phyloP scores from a whole-genome alignment of 2,329 filamentous ascomycete genomes.

The Diplocarpon rosae region DNA sequence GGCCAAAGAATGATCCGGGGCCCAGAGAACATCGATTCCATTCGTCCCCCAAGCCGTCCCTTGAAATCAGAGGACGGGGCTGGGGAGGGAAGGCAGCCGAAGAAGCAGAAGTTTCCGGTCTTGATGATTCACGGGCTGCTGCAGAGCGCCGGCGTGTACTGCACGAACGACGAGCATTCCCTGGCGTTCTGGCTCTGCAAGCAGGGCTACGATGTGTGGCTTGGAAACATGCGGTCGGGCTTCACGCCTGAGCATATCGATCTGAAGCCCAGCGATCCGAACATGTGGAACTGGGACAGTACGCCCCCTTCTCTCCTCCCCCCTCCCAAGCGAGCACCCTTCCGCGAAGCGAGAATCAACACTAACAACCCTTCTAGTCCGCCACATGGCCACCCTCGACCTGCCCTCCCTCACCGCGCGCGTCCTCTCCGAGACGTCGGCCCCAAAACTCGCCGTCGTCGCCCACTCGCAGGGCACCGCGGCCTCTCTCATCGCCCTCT shows the following conservation, averaged over 20 bases:
- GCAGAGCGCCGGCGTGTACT: constrained; percentile 79
- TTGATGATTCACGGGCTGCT: constrained; percentile 79
- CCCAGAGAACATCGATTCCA: neutral
- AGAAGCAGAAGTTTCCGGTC: constrained; percentile 57
- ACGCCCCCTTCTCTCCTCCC: neutral
- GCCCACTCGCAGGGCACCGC: constrained; percentile 88
- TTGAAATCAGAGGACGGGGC: neutral
- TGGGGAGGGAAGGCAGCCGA: neutral
- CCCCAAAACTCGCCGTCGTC: constrained; percentile 69
- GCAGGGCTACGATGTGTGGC: constrained; percentile 85
- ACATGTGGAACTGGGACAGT: constrained; percentile 92
- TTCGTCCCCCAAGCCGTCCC: neutral
- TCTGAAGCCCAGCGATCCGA: constrained; percentile 62
- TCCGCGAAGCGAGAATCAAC: neutral
- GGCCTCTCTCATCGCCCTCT: constrained; percentile 73
- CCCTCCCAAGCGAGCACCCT: too few relatives aligned
- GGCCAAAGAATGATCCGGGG: neutral
- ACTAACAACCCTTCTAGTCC: constrained; percentile 33
- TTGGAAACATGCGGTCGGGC: constrained; percentile 86
- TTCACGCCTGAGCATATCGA: constrained; percentile 65
- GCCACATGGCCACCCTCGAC: constrained; percentile 85
- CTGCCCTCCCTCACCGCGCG: constrained; percentile 69
- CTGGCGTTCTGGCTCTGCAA: constrained; percentile 89
- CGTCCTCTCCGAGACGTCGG: constrained; percentile 71
- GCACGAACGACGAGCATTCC: constrained; percentile 79